Evolutionary conservation across 1,284 basidiomycete genomes (phyloP).

Genomic region (Leccinum griseonigrum): DNA sequence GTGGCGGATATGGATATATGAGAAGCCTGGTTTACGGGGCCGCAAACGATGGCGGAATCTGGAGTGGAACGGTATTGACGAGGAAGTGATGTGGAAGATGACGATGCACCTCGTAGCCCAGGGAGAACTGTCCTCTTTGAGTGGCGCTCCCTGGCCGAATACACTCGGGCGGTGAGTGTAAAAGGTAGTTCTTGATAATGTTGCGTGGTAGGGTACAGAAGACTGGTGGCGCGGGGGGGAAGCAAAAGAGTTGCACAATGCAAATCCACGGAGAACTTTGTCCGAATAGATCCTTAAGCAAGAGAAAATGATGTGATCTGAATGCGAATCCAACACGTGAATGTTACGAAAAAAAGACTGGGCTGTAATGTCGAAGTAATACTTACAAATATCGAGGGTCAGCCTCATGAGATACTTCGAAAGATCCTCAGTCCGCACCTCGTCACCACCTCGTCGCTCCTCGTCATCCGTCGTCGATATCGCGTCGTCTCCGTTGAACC

Average conservation of each 20-base stretch:
- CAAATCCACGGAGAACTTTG: too few species aligned
- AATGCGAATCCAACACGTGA: too few species aligned
- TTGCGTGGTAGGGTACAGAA: neutral
- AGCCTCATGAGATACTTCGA: too few species aligned
- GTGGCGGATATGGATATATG: neutral
- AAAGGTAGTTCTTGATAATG: neutral
- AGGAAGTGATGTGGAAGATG: neutral
- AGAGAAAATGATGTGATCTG: too few species aligned
- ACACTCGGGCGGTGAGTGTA: neutral
- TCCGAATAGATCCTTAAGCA: too few species aligned
- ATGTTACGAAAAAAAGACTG: too few species aligned
- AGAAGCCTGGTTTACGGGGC: neutral
- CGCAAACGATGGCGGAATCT: neutral
- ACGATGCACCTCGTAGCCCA: neutral
- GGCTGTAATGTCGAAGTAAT: too few species aligned
- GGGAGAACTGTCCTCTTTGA: neutral
- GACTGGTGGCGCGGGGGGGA: neutral
- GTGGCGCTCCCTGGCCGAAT: neutral
- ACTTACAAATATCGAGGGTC: too few species aligned
- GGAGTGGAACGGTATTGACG: neutral
- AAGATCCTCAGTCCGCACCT: too few species aligned
- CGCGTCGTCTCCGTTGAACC: too few species aligned
- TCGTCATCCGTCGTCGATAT: too few species aligned
- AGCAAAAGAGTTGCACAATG: neutral
- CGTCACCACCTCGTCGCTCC: too few species aligned